Evolutionary conservation across 2,329 filamentous ascomycete genomes (phyloP), one percentile per base, ranked within the genome.

Genomic region (Delphinella strobiligena): DNA sequence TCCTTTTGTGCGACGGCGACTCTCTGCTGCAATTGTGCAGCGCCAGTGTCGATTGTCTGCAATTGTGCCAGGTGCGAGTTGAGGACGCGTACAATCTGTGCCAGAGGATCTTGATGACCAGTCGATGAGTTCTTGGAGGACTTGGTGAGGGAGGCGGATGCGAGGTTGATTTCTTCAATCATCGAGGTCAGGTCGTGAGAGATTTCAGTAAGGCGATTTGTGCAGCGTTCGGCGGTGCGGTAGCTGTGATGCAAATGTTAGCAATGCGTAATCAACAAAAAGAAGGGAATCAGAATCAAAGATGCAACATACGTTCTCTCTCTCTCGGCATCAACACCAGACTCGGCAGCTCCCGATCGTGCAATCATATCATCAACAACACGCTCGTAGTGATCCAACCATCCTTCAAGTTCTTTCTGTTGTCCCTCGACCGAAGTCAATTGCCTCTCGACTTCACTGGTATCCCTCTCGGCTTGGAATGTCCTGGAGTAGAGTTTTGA

Each of bases 121-220:
- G 7, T 12, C 22, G 22, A 27, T 27, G 7, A 27, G 38, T 38
- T 46, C 62, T 93, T 93, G 62, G 74, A 81, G 43, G 82, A 86
- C 71, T 93, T 94, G 71, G 78, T 89, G 49, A 98, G 67, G 17
- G 80, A 86, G 40, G 83, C 75, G n/a, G 85, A 91, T 46, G 93
- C 89, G 50, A 80, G 78, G 58, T 98, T 98, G 58, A 98, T 93
- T 62, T 96, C 91, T 57, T 93, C 88, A 51, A 98, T 93, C 87
- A 98, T 96, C 64, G 86, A 89, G 35, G 78, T 79, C 47, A 98
- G 69, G 56, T 94, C 87, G 57, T 86, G 84, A 55, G 86, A 87
- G 77, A 96, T 93, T 51, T 93, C 87, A 42, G 93, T 88, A 48
- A 98, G 69, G 48, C 85, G 78, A 56, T 93, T 85, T 9, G 86